Conservation (phyloP, 495 filamentous ascomycete genomes). For the Neurospora africana region DNA sequence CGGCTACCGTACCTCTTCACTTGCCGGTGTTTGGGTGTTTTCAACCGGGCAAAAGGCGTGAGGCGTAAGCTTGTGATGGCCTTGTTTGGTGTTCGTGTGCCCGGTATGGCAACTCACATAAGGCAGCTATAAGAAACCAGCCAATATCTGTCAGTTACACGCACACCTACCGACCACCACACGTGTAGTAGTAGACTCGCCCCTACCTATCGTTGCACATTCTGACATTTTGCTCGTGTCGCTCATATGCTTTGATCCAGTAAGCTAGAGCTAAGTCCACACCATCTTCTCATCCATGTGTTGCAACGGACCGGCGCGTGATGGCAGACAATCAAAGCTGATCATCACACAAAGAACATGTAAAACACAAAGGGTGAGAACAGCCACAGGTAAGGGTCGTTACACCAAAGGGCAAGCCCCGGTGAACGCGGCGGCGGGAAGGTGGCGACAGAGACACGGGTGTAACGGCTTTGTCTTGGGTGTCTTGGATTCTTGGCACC, state of each 20-base stretch:
- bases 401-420: not conserved
- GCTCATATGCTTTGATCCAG: not conserved
- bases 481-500: not conserved
- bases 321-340: not conserved
- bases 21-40: not conserved
- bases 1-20: not conserved
- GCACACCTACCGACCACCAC: not conserved
- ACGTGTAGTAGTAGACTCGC: not conserved
- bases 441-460: not conserved
- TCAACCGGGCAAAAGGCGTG: not conserved
- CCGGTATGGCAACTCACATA: not conserved
- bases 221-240: not conserved
- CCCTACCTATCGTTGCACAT: not conserved
- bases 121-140: not conserved
- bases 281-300: not conserved
- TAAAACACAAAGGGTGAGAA: not conserved
- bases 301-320: not conserved
- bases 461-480: not conserved
- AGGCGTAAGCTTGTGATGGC: not conserved
- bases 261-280: not conserved
- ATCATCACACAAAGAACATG: not conserved
- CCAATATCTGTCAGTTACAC: not conserved
- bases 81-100: not conserved
- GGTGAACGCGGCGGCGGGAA: not conserved
- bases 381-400: not conserved